Conservation (phyloP, 2,329 filamentous ascomycete genomes). For the Pseudocercospora vitis region DNA sequence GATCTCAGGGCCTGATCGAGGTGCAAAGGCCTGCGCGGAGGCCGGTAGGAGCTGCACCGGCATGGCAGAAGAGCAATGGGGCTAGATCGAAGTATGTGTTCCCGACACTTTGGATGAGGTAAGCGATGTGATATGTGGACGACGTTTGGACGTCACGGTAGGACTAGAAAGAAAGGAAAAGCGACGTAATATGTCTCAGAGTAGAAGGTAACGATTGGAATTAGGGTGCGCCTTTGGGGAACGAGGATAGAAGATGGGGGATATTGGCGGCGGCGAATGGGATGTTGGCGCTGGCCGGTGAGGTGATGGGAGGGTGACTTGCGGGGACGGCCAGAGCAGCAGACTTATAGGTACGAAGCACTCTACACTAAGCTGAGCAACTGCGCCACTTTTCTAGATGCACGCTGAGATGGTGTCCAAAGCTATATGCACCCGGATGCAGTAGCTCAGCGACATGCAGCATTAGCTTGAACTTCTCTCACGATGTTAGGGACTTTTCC, state of each 20-base stretch:
- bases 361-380: constrained; percentile 18
- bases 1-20: constrained; percentile 89
- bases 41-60: constrained; percentile 90
- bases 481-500: constrained; percentile 19
- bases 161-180: constrained; percentile 26
- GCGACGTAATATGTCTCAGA: constrained; percentile 34
- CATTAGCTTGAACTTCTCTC: constrained; percentile 24
- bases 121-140: constrained; percentile 34
- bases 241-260: constrained; percentile 27
- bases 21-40: constrained; percentile 93
- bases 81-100: constrained; percentile 22
- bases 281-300: constrained; percentile 25
- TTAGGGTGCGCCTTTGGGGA: constrained; percentile 31
- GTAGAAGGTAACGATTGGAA: constrained; percentile 31
- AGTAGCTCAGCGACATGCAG: constrained; percentile 30
- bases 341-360: constrained; percentile 9
- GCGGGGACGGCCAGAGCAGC: constrained; percentile 9
- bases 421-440: constrained; percentile 21
- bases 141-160: constrained; percentile 26
- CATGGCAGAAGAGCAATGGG: constrained; percentile 61
- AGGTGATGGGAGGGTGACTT: constrained; percentile 19
- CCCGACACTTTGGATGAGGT: constrained; percentile 29
- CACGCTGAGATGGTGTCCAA: constrained; percentile 6
- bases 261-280: constrained; percentile 27
- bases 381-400: constrained; percentile 23